Conservation (phyloP, 768 basidiomycete genomes). For the Lentinula edodes region DNA sequence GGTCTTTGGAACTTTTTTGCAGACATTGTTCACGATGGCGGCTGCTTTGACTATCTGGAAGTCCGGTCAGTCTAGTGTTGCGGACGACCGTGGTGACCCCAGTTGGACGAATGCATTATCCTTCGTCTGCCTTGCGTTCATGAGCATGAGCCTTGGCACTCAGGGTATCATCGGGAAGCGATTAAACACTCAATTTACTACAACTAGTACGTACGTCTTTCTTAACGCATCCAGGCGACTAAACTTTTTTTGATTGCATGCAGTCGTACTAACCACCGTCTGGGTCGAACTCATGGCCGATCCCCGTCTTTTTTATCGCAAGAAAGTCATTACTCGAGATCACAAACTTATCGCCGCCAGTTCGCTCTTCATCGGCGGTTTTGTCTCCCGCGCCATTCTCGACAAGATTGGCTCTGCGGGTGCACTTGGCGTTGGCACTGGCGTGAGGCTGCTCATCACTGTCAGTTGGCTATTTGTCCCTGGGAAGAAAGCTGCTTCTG, state of each 20-base stretch:
- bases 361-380: slow-evolving; percentile 74
- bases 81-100: slow-evolving; percentile 50
- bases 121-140: slow-evolving; percentile 70
- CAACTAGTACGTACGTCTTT: slow-evolving; percentile 48
- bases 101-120: slow-evolving; percentile 66
- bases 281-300: slow-evolving; percentile 89
- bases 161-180: slow-evolving; percentile 86
- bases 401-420: slow-evolving; percentile 54
- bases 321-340: slow-evolving; percentile 56
- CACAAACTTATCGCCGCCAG: slow-evolving; percentile 63
- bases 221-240: not conserved
- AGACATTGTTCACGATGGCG: slow-evolving; percentile 72
- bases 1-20: slow-evolving; percentile 61
- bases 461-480: slow-evolving; percentile 66
- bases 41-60: slow-evolving; percentile 70
- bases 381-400: slow-evolving; percentile 56
- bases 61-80: slow-evolving; percentile 51
- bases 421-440: slow-evolving; percentile 63
- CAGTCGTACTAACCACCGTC: slow-evolving; percentile 80
- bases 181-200: slow-evolving; percentile 73
- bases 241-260: not conserved
- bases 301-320: slow-evolving; percentile 62
- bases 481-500: slow-evolving; percentile 9
- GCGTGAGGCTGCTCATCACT: slow-evolving; percentile 54
- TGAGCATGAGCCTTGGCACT: slow-evolving; percentile 77